Base-by-base conservation (phyloP, 225 moss, liverwort and hornwort species). In the Thuidium tamariscinum region DNA sequence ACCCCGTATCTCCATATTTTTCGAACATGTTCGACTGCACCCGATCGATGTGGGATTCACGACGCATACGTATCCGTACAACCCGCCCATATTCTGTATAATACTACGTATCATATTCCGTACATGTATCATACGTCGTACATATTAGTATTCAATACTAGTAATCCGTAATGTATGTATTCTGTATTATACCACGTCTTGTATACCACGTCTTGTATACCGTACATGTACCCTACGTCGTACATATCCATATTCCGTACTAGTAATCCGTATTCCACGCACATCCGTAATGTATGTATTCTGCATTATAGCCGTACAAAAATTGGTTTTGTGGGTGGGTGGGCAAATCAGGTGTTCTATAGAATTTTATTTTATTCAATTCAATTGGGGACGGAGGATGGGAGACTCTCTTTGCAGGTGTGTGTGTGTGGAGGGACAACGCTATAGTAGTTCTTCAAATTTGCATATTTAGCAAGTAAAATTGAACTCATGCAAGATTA, bases 141-240 rank as follows among this genome's bases (percentile, higher is more conserved):
- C 2, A 8, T 2, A 13, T 8, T 2, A 0, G 0, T 67, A 8
- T 3, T 25, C 3, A 8, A 1, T 68, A 20, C 1, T 3, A 0
- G 1, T 2, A 0, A 11, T 13, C 11, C 7, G 36, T 66, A 5
- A 0, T n/a, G 4, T 39, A 13, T 8, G 7, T 2, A 0, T 13
- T 13, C 14, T 3, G 3, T 22, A 37, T 37, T 9, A 2, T 67
- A 67, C 37, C n/a, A n/a, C n/a, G n/a, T n/a, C n/a, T n/a, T n/a
- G n/a, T n/a, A n/a, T n/a, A n/a, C n/a, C n/a, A n/a, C n/a, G n/a
- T n/a, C n/a, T n/a, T n/a, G n/a, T n/a, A n/a, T n/a, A n/a, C n/a
- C n/a, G n/a, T n/a, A n/a, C n/a, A n/a, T n/a, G n/a, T n/a, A n/a
- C n/a, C n/a, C n/a, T n/a, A n/a, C n/a, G n/a, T n/a, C n/a, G n/a